Evolutionary conservation across 2,329 filamentous ascomycete species (phyloP).

Genomic region (Venturia nashicola): DNA sequence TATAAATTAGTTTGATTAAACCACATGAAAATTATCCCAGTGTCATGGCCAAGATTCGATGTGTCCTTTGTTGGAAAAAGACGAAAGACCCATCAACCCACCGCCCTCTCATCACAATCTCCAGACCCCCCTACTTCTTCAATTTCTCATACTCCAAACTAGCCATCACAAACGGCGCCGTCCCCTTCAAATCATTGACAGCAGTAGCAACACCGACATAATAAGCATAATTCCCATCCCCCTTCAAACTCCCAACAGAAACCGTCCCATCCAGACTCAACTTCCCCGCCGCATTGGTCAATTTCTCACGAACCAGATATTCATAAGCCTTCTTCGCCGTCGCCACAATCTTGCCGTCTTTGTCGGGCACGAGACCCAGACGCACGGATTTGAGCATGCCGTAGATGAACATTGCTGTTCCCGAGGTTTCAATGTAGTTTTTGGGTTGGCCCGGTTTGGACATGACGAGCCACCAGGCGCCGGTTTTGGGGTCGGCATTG

Average conservation of each 20-base stretch:
- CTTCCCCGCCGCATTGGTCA: slow-evolving; percentile 13
- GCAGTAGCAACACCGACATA: neutral
- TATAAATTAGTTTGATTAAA: too few relatives aligned
- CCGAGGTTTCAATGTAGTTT: slow-evolving; percentile 50
- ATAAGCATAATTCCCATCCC: neutral
- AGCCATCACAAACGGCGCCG: neutral
- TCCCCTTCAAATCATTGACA: neutral
- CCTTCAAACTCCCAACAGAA: slow-evolving; percentile 14
- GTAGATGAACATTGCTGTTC: slow-evolving; percentile 45
- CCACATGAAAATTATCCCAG: too few relatives aligned
- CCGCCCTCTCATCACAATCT: too few relatives aligned
- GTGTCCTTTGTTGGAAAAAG: too few relatives aligned
- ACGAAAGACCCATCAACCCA: too few relatives aligned
- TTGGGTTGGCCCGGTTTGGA: slow-evolving; percentile 32
- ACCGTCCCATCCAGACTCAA: slow-evolving; percentile 22
- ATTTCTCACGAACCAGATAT: slow-evolving; percentile 14
- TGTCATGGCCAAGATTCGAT: too few relatives aligned
- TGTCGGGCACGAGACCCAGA: slow-evolving; percentile 22
- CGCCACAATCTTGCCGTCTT: slow-evolving; percentile 16
- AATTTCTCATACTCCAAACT: neutral
- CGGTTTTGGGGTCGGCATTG: slow-evolving; percentile 26
- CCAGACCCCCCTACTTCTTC: too few relatives aligned
- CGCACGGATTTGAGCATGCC: slow-evolving; percentile 36
- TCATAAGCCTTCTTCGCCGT: slow-evolving; percentile 27
- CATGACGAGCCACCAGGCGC: slow-evolving; percentile 48